Evolutionary conservation across 2,329 filamentous ascomycete species (phyloP), one percentile per base, ranked within the genome.

Genomic region (Fusarium concolor): DNA sequence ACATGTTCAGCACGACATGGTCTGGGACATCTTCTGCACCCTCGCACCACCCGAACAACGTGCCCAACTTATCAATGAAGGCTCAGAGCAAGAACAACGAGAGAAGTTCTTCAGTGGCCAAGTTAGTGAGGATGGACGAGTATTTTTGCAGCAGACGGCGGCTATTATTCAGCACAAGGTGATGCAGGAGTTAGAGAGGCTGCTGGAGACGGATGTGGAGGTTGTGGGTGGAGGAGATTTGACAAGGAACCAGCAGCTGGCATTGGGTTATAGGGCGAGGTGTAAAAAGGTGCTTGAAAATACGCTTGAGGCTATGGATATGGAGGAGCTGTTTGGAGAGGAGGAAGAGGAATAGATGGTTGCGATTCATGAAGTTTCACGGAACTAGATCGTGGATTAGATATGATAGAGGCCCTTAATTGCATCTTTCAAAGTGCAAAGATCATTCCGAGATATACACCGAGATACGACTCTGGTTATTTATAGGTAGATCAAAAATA

Each of bases 1-100:
- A 8, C 83, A 86, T 59, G 79, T 88, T 10, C 85, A 87, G 70
- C 83, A 85, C 47, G 80, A 81, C 9, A 82, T 89, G 71, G 78
- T 87, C 7, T 83, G 82, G 76, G 83, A 86, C 55, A 79, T 88
- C 2, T 77, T 82, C 42, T 75, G 75, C 52, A 76, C 77, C 1
- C 78, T 82, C 20, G 79, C 76, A 55, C 79, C 73, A n/a, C 74
- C 70, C 39, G 78, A 74, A 49, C 76, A 73, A 47, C 67, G 71
- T 29, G 65, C 67, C 39, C 60, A 75, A 52, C 64, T 80, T 60
- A 35, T 79, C 35, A 64, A 73, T 2, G 73, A 73, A 1, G 74
- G 67, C n/a, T 62, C 76, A n/a, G 78, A 76, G 26, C 61, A 70
- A 17, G 56, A 67, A 3, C 73, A 69, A 5, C 72, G 55, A 15